A percentile compares a stretch with the other conserved stretches of the same genome.
phyloP scores from a whole-genome alignment of 441 rosid species.

The Populus hybrid region DNA sequence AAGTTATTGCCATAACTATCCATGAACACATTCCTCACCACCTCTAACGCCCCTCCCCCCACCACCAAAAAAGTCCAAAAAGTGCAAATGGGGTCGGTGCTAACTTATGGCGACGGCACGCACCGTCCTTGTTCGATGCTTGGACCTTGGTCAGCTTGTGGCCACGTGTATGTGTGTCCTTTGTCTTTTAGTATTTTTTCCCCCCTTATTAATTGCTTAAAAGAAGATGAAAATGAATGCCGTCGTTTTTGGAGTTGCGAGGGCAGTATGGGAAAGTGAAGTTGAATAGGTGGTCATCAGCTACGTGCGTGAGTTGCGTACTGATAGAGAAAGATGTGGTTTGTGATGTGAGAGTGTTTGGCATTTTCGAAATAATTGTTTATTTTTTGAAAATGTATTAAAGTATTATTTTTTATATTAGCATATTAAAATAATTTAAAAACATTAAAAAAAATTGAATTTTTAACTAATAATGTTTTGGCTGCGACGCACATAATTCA shows the following conservation, averaged over 20 bases:
- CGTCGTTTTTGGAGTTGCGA: background rate
- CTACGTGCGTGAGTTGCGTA: background rate
- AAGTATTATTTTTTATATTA: too few species aligned
- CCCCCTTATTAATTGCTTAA: background rate
- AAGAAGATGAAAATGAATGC: background rate
- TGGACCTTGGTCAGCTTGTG: background rate
- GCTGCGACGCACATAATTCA: too few species aligned
- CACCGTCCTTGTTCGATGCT: background rate
- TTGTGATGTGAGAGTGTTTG: too few species aligned
- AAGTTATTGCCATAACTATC: constrained; percentile 7
- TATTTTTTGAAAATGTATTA: too few species aligned
- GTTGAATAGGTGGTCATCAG: background rate
- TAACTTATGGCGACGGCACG: constrained; percentile 1
- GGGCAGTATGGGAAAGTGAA: background rate
- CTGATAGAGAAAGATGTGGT: too few species aligned
- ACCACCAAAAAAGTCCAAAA: background rate
- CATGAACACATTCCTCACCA: background rate
- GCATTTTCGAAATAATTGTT: too few species aligned
- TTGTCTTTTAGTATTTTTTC: too few species aligned
- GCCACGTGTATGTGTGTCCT: constrained; percentile 13
- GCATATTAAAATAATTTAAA: too few species aligned
- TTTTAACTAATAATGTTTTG: too few species aligned
- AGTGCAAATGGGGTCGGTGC: constrained; percentile 13
- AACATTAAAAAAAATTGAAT: too few species aligned
- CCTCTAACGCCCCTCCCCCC: background rate